Conservation (phyloP, 164 flowering plant species). For the Tinospora cordifolia region DNA sequence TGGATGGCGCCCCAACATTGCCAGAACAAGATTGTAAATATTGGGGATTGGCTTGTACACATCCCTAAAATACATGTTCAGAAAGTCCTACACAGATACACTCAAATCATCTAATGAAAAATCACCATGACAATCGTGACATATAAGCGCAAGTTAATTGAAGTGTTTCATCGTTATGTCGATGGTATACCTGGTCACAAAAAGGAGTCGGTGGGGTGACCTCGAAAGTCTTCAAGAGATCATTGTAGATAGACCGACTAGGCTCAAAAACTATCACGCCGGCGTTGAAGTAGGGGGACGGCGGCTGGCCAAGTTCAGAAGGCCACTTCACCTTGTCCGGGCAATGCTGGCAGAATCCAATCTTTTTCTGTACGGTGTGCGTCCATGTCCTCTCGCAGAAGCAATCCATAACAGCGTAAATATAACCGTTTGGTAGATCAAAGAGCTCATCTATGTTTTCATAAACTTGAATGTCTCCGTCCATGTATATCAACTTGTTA, state of each 20-base stretch:
- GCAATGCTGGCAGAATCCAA: slow-evolving; percentile 4
- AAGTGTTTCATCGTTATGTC: neutral
- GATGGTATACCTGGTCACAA: slow-evolving; percentile 4
- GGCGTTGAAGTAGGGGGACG: neutral
- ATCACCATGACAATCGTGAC: too few species aligned
- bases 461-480: slow-evolving; percentile 6
- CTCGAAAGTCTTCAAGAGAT: neutral
- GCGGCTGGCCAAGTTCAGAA: neutral
- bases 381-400: slow-evolving; percentile 8
- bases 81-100: neutral
- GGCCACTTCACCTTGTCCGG: slow-evolving; percentile 7
- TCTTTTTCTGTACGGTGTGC: neutral
- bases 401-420: slow-evolving; percentile 6
- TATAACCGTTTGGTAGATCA: neutral
- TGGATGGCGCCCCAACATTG: neutral
- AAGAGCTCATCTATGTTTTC: slow-evolving; percentile 7
- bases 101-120: too few species aligned
- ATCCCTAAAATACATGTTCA: neutral
- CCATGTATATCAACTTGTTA: slow-evolving; percentile 1
- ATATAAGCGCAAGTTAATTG: too few species aligned
- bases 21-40: neutral
- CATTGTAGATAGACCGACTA: neutral
- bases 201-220: slow-evolving; percentile 1
- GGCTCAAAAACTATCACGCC: slow-evolving; percentile 6
- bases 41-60: neutral